Conservation (phyloP, 257 asterid genomes). For the Solanum etuberosum region DNA sequence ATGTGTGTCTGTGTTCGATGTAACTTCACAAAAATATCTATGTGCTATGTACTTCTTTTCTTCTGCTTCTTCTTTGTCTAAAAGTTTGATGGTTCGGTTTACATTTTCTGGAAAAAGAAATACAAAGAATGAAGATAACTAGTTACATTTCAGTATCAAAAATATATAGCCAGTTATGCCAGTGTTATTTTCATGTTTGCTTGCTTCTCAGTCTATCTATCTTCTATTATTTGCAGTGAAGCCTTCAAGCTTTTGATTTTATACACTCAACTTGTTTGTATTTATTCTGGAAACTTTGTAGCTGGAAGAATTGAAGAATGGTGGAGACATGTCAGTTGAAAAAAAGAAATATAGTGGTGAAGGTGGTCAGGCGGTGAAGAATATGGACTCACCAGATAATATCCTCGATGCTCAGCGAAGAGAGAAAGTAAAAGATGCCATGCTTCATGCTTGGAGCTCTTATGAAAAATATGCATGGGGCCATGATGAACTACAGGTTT, state of each 20-base stretch:
- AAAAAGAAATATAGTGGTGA: slow-evolving; percentile 11
- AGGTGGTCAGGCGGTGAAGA: slow-evolving; percentile 4
- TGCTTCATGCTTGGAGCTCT: slow-evolving; percentile 95
- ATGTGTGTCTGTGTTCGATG: background rate
- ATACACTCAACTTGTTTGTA: background rate
- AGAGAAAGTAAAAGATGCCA: slow-evolving; percentile 87
- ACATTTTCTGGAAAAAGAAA: background rate
- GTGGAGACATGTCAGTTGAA: slow-evolving; percentile 16
- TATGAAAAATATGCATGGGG: slow-evolving; percentile 99
- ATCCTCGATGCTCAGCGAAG: slow-evolving; percentile 58
- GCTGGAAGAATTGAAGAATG: slow-evolving; percentile 59
- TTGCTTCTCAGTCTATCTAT: background rate
- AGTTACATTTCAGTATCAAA: background rate
- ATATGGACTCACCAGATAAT: slow-evolving; percentile 36
- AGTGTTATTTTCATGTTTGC: background rate
- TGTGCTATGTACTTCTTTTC: background rate
- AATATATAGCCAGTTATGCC: background rate
- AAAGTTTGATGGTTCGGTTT: background rate
- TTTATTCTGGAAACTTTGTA: slow-evolving; percentile 16
- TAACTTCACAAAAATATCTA: background rate
- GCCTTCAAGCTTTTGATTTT: background rate
- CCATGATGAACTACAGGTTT: slow-evolving; percentile 94
- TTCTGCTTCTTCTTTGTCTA: background rate
- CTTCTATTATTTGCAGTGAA: background rate
- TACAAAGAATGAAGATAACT: background rate